Evolutionary conservation across 2,329 filamentous ascomycete genomes (phyloP), one percentile per base, ranked within the genome.

Genomic region (Setomelanomma holmii): DNA sequence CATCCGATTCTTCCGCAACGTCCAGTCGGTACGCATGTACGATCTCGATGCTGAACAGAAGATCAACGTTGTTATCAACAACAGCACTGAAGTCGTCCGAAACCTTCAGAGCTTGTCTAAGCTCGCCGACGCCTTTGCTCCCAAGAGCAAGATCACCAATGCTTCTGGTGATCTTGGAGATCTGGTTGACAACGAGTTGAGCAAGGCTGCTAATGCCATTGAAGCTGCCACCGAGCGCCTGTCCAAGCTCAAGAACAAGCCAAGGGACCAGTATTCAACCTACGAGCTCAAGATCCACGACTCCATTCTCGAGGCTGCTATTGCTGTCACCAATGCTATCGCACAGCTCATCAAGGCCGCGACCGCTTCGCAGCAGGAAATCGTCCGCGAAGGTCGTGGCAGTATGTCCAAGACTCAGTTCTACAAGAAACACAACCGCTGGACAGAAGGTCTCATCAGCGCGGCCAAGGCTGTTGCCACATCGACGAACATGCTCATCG

Each of bases 361-460:
- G 5, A 96, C 93, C 0, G 87, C 84, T 16, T 96, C 93, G 1
- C 95, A 99, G 74, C 88, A 96, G 73, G 95, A 99, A 78, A 99
- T 99, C 70, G 95, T 99, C 38, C 88, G 92, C 60, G 91, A 96
- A 58, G 95, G 95, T 6, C 88, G 90, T 17, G 95, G 95, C 30
- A 89, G 88, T 21, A 91, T 90, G 45, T 96, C 91, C 39, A 86
- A 88, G 51, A 96, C 93, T 1, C 92, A 93, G 20, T 99, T 99
- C 76, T 99, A 99, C 87, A 98, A 98, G 84, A 98, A 98, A 82
- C 97, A 99, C 84, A 99, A 98, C 79, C 86, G 95, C 45, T 99
- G 95, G 95, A 99, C 95, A 0, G 95, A 99, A 72, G 95, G 95
- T 41, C 86, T 99, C 55, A 97, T 99, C 72, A 96, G 91, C 33